These are phyloP conservation scores for Anthoceros angustus DNA, from an alignment of 225 moss, liverwort and hornwort genomes.

Conservation along the genomic window DNA sequence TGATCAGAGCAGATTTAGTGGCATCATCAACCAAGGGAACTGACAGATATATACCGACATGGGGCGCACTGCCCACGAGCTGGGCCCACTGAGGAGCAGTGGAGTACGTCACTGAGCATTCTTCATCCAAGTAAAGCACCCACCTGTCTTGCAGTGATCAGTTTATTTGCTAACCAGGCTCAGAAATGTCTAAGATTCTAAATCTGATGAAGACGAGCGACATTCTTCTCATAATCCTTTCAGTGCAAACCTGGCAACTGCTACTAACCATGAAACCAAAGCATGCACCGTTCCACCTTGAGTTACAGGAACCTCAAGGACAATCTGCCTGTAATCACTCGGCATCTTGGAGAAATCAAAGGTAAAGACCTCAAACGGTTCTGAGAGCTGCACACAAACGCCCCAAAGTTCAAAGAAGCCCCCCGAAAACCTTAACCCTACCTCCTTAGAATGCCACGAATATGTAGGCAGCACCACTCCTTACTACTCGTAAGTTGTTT, in stretches of 20 bases:
- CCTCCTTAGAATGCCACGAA: neutral
- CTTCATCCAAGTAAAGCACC: constrained; percentile 68
- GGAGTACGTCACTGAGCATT: constrained; percentile 62
- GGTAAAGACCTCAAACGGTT: constrained; percentile 61
- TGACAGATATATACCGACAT: neutral
- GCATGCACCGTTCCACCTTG: constrained; percentile 56
- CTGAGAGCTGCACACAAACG: constrained; percentile 45
- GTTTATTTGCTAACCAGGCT: neutral
- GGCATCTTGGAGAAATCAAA: constrained; percentile 60
- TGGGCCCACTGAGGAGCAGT: constrained; percentile 63
- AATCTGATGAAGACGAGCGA: neutral
- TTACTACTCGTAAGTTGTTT: constrained; percentile 39
- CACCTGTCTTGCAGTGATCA: constrained; percentile 33
- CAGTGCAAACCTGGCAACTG: neutral
- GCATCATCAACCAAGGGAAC: neutral
- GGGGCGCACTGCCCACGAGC: neutral
- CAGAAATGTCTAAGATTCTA: neutral
- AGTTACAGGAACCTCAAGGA: constrained; percentile 27
- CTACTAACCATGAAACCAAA: constrained; percentile 56
- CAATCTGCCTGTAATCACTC: constrained; percentile 27
- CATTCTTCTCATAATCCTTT: too few species aligned
- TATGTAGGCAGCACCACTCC: neutral
- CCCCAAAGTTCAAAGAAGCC: neutral
- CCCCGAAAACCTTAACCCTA: neutral
- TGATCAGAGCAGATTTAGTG: neutral